Conservation (phyloP, 2,329 filamentous ascomycete species). For the Diaporthe sp. region DNA sequence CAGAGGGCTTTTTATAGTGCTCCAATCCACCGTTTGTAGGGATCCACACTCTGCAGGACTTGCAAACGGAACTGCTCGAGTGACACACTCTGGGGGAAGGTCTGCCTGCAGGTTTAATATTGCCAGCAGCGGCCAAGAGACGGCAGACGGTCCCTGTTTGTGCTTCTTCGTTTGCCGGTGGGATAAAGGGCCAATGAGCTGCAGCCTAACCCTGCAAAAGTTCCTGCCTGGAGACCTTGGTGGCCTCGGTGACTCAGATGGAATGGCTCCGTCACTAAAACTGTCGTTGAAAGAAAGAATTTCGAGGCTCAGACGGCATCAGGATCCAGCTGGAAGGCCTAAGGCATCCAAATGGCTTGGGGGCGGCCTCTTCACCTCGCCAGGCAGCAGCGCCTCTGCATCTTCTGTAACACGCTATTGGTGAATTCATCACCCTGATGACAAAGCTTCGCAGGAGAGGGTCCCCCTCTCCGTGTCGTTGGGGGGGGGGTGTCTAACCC, state of each 20-base stretch:
- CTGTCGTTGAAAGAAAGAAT: neutral
- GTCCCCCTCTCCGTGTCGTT: no score
- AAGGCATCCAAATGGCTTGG: neutral
- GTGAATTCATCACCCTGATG: neutral
- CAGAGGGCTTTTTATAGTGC: neutral
- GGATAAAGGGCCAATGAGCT: neutral
- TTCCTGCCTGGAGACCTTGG: conserved; percentile 4
- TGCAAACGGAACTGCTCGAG: neutral
- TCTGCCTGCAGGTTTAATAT: neutral
- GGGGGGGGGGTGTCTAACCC: neutral
- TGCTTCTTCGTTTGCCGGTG: neutral
- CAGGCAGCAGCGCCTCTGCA: neutral
- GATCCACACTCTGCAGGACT: neutral
- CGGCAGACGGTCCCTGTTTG: neutral
- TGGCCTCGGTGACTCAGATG: neutral
- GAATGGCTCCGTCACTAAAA: neutral
- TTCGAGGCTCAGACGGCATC: neutral
- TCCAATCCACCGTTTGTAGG: neutral
- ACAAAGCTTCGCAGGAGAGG: neutral
- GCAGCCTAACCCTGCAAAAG: conserved; percentile 6
- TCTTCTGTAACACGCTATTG: conserved; percentile 27
- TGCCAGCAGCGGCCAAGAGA: neutral
- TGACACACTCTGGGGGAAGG: neutral
- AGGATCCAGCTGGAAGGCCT: neutral
- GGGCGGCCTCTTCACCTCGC: neutral